Evolutionary conservation across 2,329 filamentous ascomycete genomes (phyloP), one percentile per base, ranked within the genome.

Genomic region (Zymoseptoria brevis): DNA sequence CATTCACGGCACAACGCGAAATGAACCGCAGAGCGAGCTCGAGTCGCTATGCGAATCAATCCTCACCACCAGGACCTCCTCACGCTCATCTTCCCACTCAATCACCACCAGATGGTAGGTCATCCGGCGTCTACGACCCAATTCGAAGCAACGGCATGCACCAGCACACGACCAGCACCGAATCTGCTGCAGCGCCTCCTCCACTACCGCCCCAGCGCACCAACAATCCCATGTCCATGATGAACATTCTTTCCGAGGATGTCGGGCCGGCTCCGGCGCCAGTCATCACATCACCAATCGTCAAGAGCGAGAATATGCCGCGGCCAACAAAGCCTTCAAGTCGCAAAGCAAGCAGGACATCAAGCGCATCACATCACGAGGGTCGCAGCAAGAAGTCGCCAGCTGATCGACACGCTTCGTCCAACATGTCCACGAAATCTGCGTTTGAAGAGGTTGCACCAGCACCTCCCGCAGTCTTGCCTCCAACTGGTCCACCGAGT

Each of bases 201-300:
- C 72, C 73, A 30, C 72, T 75, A 59, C 70, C 71, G 50, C 69
- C 74, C 21, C 62, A 67, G 19, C 86, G 91, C 72, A 81, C 87
- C 49, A 87, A 87, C 60, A 89, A 96, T 72, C 88, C 92, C 56
- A 96, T 96, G 92, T 94, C 92, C 4, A 94, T 97, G 71, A 94
- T 90, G 65, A 96, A 92, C 72, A 95, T 97, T 60, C 86, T 97
- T 50, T 93, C 90, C 3, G 91, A 84, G 66, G 30, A 57, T 21
- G 50, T 50, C 55, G 35, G 35, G 35, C 35, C 35, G 35, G 35
- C 35, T 45, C 11, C 22, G 7, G 22, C 51, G 19, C 53, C 53
- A 29, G 56, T 62, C 45, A 53, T 58, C 51, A 41, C 57, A 51
- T 35, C 58, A 24, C 55, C 16, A 57, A 24, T 26, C 4, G 22